A percentile compares a stretch with the other conserved stretches of the same genome.
phyloP scores from a whole-genome alignment of 192 early-diverging fungal genomes.

The Umbelopsis isabellina region DNA sequence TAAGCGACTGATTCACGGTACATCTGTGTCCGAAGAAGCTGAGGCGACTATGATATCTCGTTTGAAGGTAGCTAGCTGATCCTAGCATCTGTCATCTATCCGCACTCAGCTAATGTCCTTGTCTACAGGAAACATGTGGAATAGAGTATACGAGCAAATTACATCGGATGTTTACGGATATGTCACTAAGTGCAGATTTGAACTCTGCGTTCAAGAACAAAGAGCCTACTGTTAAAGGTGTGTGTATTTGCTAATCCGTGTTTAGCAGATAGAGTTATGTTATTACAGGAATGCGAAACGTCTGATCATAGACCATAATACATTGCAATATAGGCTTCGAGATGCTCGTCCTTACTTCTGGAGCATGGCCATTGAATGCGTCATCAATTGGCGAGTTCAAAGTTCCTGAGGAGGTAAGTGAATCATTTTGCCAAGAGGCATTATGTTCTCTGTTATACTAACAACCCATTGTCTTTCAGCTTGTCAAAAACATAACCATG shows the following conservation, averaged over 20 bases:
- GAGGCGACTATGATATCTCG: constrained; percentile 81
- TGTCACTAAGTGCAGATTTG: constrained; percentile 74
- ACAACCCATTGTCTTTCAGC: constrained; percentile 30
- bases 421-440: no score
- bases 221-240: constrained; percentile 55
- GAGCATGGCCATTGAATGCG: constrained; percentile 82
- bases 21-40: constrained; percentile 76
- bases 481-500: constrained; percentile 67
- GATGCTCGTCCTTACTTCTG: constrained; percentile 76
- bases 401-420: constrained; percentile 81
- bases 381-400: constrained; percentile 70
- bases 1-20: constrained; percentile 76
- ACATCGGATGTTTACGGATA: constrained; percentile 89
- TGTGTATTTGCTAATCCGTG: neutral
- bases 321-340: constrained; percentile 62
- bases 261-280: no score
- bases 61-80: constrained; percentile 62
- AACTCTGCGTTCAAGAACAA: constrained; percentile 53
- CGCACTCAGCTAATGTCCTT: neutral
- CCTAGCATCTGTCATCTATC: neutral
- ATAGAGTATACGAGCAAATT: constrained; percentile 85
- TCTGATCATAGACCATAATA: neutral
- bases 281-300: neutral
- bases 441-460: no score
- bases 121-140: constrained; percentile 68